phyloP scores from a whole-genome alignment of 1,284 basidiomycete genomes.

The Malassezia psittaci region DNA sequence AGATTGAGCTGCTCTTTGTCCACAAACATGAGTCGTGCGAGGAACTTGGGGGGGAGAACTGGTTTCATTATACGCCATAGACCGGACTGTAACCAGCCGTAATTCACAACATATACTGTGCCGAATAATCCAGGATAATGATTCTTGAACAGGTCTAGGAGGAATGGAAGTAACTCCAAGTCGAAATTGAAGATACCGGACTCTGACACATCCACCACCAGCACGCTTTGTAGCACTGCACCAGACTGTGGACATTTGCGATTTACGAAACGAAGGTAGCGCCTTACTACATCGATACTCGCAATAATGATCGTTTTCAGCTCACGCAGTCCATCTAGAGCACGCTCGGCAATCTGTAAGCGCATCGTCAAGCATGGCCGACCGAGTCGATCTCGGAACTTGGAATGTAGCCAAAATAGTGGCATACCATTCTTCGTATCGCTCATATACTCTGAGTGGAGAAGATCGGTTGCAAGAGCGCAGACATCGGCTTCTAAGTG shows the following conservation, averaged over 20 bases:
- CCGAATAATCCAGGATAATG: conserved; percentile 43
- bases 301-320: conserved; percentile 44
- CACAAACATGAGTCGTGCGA: conserved; percentile 65
- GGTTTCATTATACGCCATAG: conserved; percentile 68
- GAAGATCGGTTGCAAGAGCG: conserved; percentile 7
- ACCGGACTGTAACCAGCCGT: conserved; percentile 68
- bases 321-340: conserved; percentile 32
- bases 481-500: conserved; percentile 10
- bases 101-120: conserved; percentile 66
- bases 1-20: conserved; percentile 56
- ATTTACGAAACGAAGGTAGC: conserved; percentile 23
- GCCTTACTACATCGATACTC: conserved; percentile 37
- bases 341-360: conserved; percentile 34
- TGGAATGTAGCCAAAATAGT: conserved; percentile 40
- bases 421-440: conserved; percentile 18
- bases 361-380: conserved; percentile 39
- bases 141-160: conserved; percentile 42
- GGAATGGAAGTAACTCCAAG: conserved; percentile 41
- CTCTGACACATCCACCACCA: conserved; percentile 29
- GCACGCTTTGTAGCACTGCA: conserved; percentile 33
- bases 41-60: conserved; percentile 60
- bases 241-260: neutral
- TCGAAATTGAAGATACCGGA: conserved; percentile 42
- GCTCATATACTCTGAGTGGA: conserved; percentile 17
- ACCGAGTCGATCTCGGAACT: conserved; percentile 34